These are phyloP conservation scores for Austroboletus festivus DNA, from an alignment of 768 basidiomycete species.

Conservation along the genomic window DNA sequence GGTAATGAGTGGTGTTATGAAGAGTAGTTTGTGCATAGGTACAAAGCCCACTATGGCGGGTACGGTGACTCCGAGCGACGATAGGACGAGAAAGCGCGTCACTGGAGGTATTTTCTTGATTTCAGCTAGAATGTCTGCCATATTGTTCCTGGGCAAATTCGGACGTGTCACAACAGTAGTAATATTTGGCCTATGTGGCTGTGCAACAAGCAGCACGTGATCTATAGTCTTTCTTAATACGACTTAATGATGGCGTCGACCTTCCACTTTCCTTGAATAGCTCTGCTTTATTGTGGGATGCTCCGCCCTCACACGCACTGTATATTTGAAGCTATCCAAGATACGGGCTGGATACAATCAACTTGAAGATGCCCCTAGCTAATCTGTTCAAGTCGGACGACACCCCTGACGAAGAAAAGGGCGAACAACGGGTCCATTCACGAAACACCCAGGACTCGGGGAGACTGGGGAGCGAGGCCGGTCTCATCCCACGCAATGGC, in stretches of 20 bases:
- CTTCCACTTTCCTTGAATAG: too few species aligned
- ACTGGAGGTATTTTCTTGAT: conserved; percentile 81
- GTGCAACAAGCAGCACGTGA: too few species aligned
- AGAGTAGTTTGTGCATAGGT: conserved; percentile 52
- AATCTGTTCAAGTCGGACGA: conserved; percentile 6
- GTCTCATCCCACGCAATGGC: not conserved
- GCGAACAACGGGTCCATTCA: not conserved
- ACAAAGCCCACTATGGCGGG: conserved; percentile 56
- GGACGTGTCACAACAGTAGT: too few species aligned
- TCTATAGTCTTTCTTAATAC: too few species aligned
- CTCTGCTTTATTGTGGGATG: too few species aligned
- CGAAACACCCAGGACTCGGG: not conserved
- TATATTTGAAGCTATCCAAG: too few species aligned
- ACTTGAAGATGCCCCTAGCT: conserved; percentile 7
- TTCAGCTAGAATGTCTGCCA: conserved; percentile 54
- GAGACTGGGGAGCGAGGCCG: not conserved
- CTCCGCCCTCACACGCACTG: too few species aligned
- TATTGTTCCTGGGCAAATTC: conserved; percentile 19
- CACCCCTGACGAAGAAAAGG: conserved; percentile 20
- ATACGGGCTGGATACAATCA: too few species aligned
- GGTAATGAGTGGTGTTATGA: conserved; percentile 43
- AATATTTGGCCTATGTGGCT: too few species aligned
- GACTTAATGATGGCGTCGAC: too few species aligned
- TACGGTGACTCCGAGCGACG: conserved; percentile 58
- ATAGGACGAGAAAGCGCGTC: conserved; percentile 65